A percentile compares a stretch with the other conserved stretches of the same genome.
Evolutionary conservation across 345 rosid species (phyloP).

Genomic region (Microthlaspi erraticum): DNA sequence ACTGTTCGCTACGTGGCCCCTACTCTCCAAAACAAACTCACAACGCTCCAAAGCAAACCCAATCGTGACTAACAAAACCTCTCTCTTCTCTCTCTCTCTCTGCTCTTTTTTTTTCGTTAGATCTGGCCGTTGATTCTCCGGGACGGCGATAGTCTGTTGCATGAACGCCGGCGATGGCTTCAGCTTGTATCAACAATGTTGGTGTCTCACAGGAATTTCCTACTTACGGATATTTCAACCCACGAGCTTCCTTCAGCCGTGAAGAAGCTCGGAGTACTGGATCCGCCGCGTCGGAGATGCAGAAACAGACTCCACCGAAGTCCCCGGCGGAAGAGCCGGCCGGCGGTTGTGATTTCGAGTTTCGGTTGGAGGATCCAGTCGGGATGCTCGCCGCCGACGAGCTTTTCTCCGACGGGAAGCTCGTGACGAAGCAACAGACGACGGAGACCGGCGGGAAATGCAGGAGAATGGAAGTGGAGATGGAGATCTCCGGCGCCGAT

Average conservation of each 20-base stretch:
- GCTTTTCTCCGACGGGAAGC: slow-evolving; percentile 85
- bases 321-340: slow-evolving; percentile 22
- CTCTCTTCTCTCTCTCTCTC: slow-evolving; percentile 4
- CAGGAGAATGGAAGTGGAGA: slow-evolving; percentile 44
- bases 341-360: slow-evolving; percentile 72
- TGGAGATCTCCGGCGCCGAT: slow-evolving; percentile 54
- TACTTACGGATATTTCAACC: slow-evolving; percentile 66
- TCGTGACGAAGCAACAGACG: slow-evolving; percentile 54
- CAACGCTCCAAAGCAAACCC: slow-evolving; percentile 41
- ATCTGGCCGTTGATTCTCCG: slow-evolving; percentile 40
- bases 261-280: slow-evolving; percentile 47
- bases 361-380: slow-evolving; percentile 71
- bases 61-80: neutral
- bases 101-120: slow-evolving; percentile 16
- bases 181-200: slow-evolving; percentile 80
- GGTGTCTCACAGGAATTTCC: slow-evolving; percentile 67
- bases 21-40: slow-evolving; percentile 5
- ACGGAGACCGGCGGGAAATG: slow-evolving; percentile 41
- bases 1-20: slow-evolving; percentile 15
- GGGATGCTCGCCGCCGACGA: slow-evolving; percentile 86
- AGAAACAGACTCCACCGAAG: neutral
- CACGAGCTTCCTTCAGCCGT: slow-evolving; percentile 62
- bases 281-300: slow-evolving; percentile 27
- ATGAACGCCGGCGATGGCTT: slow-evolving; percentile 64
- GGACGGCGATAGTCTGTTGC: slow-evolving; percentile 12